Percentiles rank a stretch among this genome's conserved stretches.
Conservation (phyloP, 345 rosid genomes). For the Bruguiera gymnorhiza region DNA sequence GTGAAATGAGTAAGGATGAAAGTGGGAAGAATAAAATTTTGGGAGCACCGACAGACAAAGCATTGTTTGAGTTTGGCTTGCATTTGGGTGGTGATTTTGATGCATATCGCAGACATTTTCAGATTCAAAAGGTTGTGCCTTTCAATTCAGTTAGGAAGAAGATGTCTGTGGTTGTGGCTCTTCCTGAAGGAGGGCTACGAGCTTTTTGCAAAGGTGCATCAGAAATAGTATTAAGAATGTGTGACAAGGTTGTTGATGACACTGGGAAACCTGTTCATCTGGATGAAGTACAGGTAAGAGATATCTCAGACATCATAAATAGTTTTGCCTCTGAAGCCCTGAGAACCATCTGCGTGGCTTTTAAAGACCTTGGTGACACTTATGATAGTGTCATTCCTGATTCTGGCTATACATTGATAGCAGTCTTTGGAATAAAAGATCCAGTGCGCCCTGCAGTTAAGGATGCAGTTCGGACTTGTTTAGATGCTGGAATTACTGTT, state of each 20-base stretch:
- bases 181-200: conserved; percentile 55
- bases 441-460: conserved; percentile 93
- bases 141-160: conserved; percentile 87
- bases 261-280: conserved; percentile 51
- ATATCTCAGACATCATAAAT: conserved; percentile 48
- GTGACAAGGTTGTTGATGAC: conserved; percentile 59
- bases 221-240: conserved; percentile 78
- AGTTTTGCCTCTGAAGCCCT: conserved; percentile 76
- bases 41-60: conserved; percentile 92
- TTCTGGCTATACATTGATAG: conserved; percentile 49
- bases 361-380: conserved; percentile 54
- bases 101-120: conserved; percentile 45
- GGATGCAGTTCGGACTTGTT: conserved; percentile 83
- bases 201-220: conserved; percentile 97
- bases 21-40: conserved; percentile 56
- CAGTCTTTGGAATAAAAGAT: conserved; percentile 88
- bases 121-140: conserved; percentile 74
- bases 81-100: conserved; percentile 66
- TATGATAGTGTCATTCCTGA: conserved; percentile 51
- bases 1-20: conserved; percentile 81
- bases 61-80: conserved; percentile 81
- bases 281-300: conserved; percentile 48
- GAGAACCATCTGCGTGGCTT: conserved; percentile 85
- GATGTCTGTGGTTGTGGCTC: conserved; percentile 84
- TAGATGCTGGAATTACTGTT: conserved; percentile 86